Percentiles rank a stretch among this genome's conserved stretches.
These are phyloP conservation scores for Fagus crenata DNA, from an alignment of 306 rosid species.

Conservation along the genomic window DNA sequence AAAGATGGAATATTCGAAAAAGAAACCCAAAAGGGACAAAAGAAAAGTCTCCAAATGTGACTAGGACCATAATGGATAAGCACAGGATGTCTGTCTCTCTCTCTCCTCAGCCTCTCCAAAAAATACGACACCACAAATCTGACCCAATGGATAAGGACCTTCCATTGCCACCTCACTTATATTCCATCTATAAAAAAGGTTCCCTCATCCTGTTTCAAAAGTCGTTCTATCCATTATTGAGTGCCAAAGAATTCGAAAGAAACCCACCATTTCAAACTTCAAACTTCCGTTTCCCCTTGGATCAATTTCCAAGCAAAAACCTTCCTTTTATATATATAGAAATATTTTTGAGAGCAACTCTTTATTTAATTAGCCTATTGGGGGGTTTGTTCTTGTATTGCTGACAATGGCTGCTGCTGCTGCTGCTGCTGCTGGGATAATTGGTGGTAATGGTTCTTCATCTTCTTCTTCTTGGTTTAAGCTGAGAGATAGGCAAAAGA, in stretches of 20 bases:
- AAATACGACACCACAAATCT: not conserved
- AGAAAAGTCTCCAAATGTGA: slow-evolving; percentile 40
- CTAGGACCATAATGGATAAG: slow-evolving; percentile 43
- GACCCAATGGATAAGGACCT: slow-evolving; percentile 56
- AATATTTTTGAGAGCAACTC: slow-evolving; percentile 11
- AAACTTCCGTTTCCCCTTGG: slow-evolving; percentile 33
- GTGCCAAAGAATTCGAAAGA: not conserved
- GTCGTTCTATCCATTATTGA: not conserved
- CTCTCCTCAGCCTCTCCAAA: not conserved
- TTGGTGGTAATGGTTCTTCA: slow-evolving; percentile 48
- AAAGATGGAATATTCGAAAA: slow-evolving; percentile 11
- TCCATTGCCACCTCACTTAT: not conserved
- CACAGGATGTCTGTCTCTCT: not conserved
- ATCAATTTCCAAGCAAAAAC: slow-evolving; percentile 20
- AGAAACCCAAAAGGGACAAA: slow-evolving; percentile 4
- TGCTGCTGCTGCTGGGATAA: slow-evolving; percentile 45
- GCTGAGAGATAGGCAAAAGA: slow-evolving; percentile 31
- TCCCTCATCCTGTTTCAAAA: not conserved
- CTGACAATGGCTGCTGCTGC: slow-evolving; percentile 53
- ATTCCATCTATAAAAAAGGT: slow-evolving; percentile 19
- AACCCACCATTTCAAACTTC: slow-evolving; percentile 17
- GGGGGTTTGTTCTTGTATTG: not conserved
- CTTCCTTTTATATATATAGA: not conserved
- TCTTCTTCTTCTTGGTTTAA: slow-evolving; percentile 49
- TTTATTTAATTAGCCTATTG: not conserved